Evolutionary conservation across 2,329 filamentous ascomycete genomes (phyloP).

Genomic region (Microdochium nivale): DNA sequence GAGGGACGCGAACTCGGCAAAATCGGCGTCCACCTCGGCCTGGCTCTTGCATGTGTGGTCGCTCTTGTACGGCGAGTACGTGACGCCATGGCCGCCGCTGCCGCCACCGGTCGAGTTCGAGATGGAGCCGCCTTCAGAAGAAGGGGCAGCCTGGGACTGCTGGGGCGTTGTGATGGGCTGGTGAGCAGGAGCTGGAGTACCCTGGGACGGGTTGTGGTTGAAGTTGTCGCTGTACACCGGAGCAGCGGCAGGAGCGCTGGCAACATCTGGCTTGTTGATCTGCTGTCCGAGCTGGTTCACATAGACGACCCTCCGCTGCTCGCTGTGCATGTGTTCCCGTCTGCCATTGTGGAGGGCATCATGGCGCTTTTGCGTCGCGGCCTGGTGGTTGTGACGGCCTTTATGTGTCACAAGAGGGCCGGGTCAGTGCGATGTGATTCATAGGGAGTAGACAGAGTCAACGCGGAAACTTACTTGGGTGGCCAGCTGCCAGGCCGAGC

Average conservation of each 20-base stretch:
- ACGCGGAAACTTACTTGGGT: conserved; percentile 23
- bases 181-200: conserved; percentile 8
- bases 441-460: background rate
- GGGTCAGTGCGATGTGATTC: conserved; percentile 1
- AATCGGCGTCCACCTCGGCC: conserved; percentile 54
- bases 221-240: no score
- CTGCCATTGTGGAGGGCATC: background rate
- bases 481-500: conserved; percentile 29
- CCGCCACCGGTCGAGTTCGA: background rate
- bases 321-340: background rate
- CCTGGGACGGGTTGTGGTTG: no score
- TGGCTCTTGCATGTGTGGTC: conserved; percentile 58
- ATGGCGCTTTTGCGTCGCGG: background rate
- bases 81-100: conserved; percentile 25
- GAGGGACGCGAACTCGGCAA: conserved; percentile 39
- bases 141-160: background rate
- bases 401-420: conserved; percentile 2
- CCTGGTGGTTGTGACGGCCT: conserved; percentile 14
- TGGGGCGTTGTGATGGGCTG: background rate
- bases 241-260: conserved; percentile 10
- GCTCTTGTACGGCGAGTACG: conserved; percentile 39
- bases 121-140: background rate
- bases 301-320: conserved; percentile 36
- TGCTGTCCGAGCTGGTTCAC: conserved; percentile 49
- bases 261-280: conserved; percentile 32